Base-by-base conservation (phyloP, 2,329 filamentous ascomycete genomes). In the Arthrobotrys musiformis region DNA sequence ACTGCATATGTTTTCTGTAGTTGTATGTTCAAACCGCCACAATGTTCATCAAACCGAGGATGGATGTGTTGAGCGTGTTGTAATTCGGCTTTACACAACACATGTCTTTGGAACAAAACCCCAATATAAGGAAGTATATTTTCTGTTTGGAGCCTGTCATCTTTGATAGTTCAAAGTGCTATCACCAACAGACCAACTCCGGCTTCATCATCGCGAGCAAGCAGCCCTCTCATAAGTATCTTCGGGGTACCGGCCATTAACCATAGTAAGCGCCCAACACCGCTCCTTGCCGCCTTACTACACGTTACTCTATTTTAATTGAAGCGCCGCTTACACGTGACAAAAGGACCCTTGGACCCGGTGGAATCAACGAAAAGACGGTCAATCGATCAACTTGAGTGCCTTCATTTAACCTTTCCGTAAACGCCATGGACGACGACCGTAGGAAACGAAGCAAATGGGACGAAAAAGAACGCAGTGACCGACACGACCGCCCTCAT, bases 371-470 rank as follows among this genome's bases (percentile, higher is more conserved):
- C 33, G 19, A 40, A n/a, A n/a, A n/a, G n/a, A 17, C 40, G 17
- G 35, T 46, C 64, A 11, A 28, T 19, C 15, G 11, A 42, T 42
- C 6, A 17, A 17, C 11, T 19, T 15, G 28, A 6, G 5, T 4
- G 19, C 33, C 17, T 42, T n/a, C n/a, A 4, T 46, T 17, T 26
- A 4, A 1, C 5, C 17, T 28, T 52, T 50, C 35, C 37, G 9
- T 30, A 8, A n/a, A 30, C 6, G 42, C 17, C 7, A 77, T 77
- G 73, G 73, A 77, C 33, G 73, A 77, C 37, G 79, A 80, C 24
- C 80, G 80, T 42, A 79, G 80, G 63, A 81, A 81, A 66, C 67
- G 80, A 52, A 81, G 80, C 66, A 81, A 81, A 63, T 81, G 80
- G 80, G 80, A 81, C 46, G 80, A 81, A 35, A 77, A 79, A 15